Evolutionary conservation across 73 alveolate genomes (phyloP).

Genomic region (Uronychia binucleata): DNA sequence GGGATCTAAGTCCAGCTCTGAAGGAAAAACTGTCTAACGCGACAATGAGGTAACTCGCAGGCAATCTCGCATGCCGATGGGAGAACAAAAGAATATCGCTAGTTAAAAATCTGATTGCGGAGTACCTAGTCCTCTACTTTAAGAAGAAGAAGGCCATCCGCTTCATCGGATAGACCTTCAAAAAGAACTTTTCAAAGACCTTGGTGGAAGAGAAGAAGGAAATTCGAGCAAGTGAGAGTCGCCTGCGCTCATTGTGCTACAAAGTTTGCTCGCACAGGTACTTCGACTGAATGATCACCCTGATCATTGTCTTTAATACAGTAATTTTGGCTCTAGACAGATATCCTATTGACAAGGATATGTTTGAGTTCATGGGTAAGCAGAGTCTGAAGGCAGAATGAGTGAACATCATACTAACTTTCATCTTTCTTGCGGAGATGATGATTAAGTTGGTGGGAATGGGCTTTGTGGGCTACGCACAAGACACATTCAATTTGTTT

Average conservation of each 20-base stretch:
- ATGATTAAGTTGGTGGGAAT: background rate
- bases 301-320: conserved; percentile 48
- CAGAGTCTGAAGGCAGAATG: conserved; percentile 6
- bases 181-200: background rate
- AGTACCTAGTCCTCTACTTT: background rate
- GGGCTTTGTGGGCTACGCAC: background rate
- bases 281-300: background rate
- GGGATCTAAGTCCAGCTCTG: background rate
- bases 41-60: background rate
- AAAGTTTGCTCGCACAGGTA: background rate
- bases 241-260: background rate
- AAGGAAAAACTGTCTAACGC: background rate
- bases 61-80: background rate
- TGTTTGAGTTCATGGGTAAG: conserved; percentile 4
- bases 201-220: background rate
- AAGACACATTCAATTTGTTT: conserved; percentile 3
- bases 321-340: conserved; percentile 53
- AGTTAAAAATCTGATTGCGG: background rate
- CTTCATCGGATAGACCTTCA: background rate
- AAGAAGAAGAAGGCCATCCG: background rate
- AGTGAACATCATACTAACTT: background rate
- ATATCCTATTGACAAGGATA: conserved; percentile 49
- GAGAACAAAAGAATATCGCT: background rate
- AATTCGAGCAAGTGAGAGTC: background rate
- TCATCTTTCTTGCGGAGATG: background rate